Conservation (phyloP, 179 eudicot species). For the Spinacia oleracea region DNA sequence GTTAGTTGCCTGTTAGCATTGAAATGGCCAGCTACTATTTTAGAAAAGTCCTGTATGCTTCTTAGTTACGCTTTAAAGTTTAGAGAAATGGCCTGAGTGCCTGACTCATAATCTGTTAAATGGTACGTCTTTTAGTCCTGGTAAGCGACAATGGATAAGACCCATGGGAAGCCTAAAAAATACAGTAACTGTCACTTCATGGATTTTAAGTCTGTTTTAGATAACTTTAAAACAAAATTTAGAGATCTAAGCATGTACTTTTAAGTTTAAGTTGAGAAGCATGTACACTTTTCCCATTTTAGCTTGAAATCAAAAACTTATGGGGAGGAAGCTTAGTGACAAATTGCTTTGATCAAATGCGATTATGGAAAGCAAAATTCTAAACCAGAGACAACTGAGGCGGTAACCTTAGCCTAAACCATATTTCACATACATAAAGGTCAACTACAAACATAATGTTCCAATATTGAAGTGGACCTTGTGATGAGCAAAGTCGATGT, state of each 20-base stretch:
- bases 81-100: background rate
- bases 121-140: background rate
- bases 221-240: background rate
- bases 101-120: background rate
- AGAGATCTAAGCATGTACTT: background rate
- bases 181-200: background rate
- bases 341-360: background rate
- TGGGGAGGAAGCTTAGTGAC: background rate
- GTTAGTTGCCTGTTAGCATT: background rate
- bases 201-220: background rate
- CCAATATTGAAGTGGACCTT: conserved; percentile 49
- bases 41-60: background rate
- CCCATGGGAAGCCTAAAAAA: background rate
- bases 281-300: background rate
- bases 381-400: background rate
- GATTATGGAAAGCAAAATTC: background rate
- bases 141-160: background rate
- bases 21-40: background rate
- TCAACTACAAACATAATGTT: background rate
- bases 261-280: background rate
- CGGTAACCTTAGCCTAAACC: background rate
- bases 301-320: background rate
- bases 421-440: background rate
- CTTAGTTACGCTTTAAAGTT: background rate
- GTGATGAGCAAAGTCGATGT: conserved; percentile 98